Evolutionary conservation across 1,284 basidiomycete genomes (phyloP), one percentile per base, ranked within the genome.

Genomic region (Ustilago trichophora): DNA sequence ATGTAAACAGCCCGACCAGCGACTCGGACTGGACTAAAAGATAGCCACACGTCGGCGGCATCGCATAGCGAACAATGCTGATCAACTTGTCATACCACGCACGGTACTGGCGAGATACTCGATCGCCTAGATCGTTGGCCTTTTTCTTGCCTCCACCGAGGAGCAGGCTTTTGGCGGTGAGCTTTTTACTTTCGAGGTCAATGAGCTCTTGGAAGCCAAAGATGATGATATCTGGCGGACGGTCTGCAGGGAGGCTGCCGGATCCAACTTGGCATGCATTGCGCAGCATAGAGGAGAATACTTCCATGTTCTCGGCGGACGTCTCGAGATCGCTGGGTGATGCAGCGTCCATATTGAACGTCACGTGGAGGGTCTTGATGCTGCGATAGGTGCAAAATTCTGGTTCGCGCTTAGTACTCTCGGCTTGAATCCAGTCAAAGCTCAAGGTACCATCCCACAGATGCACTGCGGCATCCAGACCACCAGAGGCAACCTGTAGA

Each of bases 161-260:
- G 21, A 80, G 41, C 9, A 80, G 35, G 15, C 52, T 68, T 53
- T 80, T 80, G 12, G 94, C 93, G 0, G 91, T 90, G 82, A 97
- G 88, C 82, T 89, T 93, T 64, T 92, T 88, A 73, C 88, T 90
- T 70, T 97, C 93, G 11, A 98, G 86, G 78, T 97, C 93, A 63
- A 98, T 91, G 33, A 97, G 86, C 83, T 98, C 95, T 81, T 98
- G 95, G 78, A 98, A 90, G 1, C 93, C 93, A 79, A 98, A 96
- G 2, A 88, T 87, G 72, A 98, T 90, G 70, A 98, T 88, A 72
- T 97, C 94, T 0, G 94, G 92, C 89, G 62, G 51, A 11, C 49
- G 49, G 13, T 65, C 66, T 4, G 46, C 48, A 1, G 57, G 13
- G 1, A 60, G 19, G 3, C 22, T 47, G 12, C 59, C 60, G 6